phyloP scores from a whole-genome alignment of 352 stramenopile genomes.

The Peronospora farinosa region DNA sequence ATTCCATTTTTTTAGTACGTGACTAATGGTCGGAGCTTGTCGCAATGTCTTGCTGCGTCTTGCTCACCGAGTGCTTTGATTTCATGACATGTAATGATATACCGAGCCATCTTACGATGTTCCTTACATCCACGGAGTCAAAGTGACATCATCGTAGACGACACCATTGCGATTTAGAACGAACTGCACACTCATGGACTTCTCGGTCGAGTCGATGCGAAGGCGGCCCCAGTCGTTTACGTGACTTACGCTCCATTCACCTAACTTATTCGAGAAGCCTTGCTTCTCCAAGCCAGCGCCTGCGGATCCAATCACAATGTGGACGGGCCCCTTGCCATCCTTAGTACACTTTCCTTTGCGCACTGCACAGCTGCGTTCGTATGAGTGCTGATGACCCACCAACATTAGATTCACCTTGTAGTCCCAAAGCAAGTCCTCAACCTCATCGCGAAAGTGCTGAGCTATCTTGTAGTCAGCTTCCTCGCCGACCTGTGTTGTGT shows the following conservation, averaged over 20 bases:
- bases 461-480: constrained; percentile 62
- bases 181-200: constrained; percentile 70
- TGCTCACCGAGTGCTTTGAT: background rate
- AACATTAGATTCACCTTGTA: constrained; percentile 90
- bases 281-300: constrained; percentile 64
- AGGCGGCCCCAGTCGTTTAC: constrained; percentile 77
- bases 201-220: constrained; percentile 51
- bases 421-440: constrained; percentile 85
- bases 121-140: constrained; percentile 45
- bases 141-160: constrained; percentile 71
- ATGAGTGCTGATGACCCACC: constrained; percentile 89
- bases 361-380: constrained; percentile 86
- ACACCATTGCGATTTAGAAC: constrained; percentile 74
- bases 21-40: background rate
- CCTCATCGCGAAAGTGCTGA: constrained; percentile 75
- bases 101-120: background rate
- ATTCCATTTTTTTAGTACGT: constrained; percentile 26
- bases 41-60: background rate
- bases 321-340: constrained; percentile 69
- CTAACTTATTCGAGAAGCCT: constrained; percentile 58
- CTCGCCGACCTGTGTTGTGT: constrained; percentile 72
- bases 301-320: constrained; percentile 83
- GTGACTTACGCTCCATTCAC: constrained; percentile 75
- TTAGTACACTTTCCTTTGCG: constrained; percentile 59
- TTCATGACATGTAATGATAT: background rate